phyloP scores from a whole-genome alignment of 108 stramenopile species.

The Craspedostauros australis region DNA sequence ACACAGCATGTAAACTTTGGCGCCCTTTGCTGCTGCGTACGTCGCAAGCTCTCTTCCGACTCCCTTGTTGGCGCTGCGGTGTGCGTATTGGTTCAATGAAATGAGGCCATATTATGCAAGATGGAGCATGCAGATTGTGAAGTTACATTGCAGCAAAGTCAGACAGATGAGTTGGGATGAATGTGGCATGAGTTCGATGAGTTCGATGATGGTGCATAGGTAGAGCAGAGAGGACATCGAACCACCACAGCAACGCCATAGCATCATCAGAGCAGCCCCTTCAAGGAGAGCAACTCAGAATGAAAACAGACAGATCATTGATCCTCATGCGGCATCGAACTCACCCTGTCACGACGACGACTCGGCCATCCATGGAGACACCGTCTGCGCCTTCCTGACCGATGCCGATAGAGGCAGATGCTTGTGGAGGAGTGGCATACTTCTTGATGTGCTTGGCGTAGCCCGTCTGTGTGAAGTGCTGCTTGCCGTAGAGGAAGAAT shows the following conservation, averaged over 20 bases:
- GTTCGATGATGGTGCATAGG: no score
- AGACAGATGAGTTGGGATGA: background rate
- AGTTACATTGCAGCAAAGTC: background rate
- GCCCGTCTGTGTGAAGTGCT: slow-evolving; percentile 76
- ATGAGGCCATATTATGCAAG: background rate
- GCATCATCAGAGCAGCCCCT: no score
- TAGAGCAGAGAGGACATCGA: no score
- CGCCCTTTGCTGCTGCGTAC: slow-evolving; percentile 76
- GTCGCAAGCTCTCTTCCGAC: slow-evolving; percentile 84
- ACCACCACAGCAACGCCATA: no score
- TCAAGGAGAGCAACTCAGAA: no score
- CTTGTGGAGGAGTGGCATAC: slow-evolving; percentile 63
- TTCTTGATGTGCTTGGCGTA: slow-evolving; percentile 53
- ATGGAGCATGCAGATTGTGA: background rate
- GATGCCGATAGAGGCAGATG: slow-evolving; percentile 25
- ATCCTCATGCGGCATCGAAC: background rate
- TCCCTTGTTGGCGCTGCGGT: slow-evolving; percentile 68
- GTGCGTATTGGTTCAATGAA: background rate
- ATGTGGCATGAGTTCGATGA: background rate
- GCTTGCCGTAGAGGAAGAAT: slow-evolving; percentile 68
- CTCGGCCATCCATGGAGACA: slow-evolving; percentile 62
- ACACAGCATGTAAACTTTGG: slow-evolving; percentile 88
- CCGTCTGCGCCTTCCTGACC: slow-evolving; percentile 46
- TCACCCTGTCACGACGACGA: slow-evolving; percentile 63
- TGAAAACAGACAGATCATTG: no score